phyloP scores from a whole-genome alignment of 768 basidiomycete species.

The Lactarius sp. region DNA sequence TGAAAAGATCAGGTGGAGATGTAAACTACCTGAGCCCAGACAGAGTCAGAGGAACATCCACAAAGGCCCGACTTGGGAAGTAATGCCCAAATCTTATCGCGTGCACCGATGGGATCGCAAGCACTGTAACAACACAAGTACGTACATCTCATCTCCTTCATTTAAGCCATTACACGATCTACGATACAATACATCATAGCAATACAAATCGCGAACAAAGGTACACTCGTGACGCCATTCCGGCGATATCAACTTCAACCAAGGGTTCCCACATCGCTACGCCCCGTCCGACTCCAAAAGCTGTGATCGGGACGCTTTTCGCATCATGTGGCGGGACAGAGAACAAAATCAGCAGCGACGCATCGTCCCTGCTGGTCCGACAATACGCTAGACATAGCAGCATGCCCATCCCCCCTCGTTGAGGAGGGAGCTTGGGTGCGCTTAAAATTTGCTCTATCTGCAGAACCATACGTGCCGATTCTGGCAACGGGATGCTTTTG shows the following conservation, averaged over 20 bases:
- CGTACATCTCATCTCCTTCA: too few species aligned
- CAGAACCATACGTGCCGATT: conserved; percentile 14
- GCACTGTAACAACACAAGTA: too few species aligned
- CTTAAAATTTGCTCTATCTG: conserved; percentile 13
- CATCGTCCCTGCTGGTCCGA: background rate
- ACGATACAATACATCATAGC: background rate
- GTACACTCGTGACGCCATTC: background rate
- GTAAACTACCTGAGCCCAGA: background rate
- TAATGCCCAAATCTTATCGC: background rate
- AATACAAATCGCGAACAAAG: conserved; percentile 16
- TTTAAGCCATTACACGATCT: too few species aligned
- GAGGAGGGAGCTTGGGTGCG: conserved; percentile 4
- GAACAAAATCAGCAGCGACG: conserved; percentile 4
- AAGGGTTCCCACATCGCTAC: conserved; percentile 10
- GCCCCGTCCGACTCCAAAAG: background rate
- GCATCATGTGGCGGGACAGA: conserved; percentile 11
- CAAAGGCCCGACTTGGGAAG: background rate
- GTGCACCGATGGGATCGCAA: too few species aligned
- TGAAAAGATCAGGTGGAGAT: too few species aligned
- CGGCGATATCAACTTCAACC: background rate
- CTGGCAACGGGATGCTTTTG: conserved; percentile 11
- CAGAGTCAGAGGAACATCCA: background rate
- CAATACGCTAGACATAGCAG: conserved; percentile 18
- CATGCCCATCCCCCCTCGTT: conserved; percentile 1
- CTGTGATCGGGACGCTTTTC: background rate